Evolutionary conservation across 331 rosid species (phyloP), one percentile per base, ranked within the genome.

Genomic region (Quercus phellos): DNA sequence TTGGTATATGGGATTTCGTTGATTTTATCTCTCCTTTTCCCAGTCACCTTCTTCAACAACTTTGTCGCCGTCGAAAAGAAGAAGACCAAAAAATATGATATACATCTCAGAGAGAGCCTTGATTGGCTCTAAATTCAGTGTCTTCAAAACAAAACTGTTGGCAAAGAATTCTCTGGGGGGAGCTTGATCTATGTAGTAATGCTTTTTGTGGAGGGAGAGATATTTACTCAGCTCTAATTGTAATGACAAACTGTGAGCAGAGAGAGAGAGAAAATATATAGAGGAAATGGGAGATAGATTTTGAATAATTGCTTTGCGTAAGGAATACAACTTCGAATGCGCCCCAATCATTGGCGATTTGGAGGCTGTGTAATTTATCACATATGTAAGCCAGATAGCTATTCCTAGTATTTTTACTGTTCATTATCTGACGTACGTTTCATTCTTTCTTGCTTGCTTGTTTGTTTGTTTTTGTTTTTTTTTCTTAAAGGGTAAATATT

Each of bases 21-120:
- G 46, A 38, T 46, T 46, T 46, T 46, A 90, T 91, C 90, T 42
- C 84, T 91, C 90, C 58, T 84, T 89, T 75, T 87, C 90, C 93
- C 96, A 90, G 81, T 84, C 64, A 77, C 77, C 51, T 89, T 80
- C 68, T 21, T 13, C 85, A 35, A 82, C 78, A 22, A 83, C 73
- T 77, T 87, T 82, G 38, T 84, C 71, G 60, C 91, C 86, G 56
- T 80, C 70, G 51, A 82, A 83, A 11, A 73, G 80, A 67, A 82
- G 60, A 55, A 79, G 38, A 55, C 71, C 56, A 26, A 79, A 73
- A 26, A 79, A 73, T 75, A 29, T 76, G 27, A 55, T 54, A 56
- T 76, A 61, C 96, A 87, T 91, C 70, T 89, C 88, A 77, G 85
- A 38, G 46, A 38, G 46, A 80, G 86, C 87, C 86, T 66, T 24